Percentiles rank a stretch among this genome's conserved stretches.
Conservation (phyloP, 495 filamentous ascomycete genomes). For the Trichoderma erinaceum region DNA sequence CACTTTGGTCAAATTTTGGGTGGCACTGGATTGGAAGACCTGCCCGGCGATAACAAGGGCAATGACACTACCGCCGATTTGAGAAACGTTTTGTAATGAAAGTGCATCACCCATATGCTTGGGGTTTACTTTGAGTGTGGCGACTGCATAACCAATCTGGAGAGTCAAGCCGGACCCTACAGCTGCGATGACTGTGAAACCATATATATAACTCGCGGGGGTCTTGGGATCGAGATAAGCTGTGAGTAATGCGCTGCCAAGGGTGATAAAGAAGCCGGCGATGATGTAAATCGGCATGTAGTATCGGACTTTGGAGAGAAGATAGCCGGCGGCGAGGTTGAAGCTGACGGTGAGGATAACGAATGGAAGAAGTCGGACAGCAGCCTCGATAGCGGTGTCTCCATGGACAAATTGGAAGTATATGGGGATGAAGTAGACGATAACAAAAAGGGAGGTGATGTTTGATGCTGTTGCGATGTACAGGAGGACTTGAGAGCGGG, state of each 20-base stretch:
- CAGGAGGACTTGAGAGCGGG: conserved; percentile 40
- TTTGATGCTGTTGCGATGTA: conserved; percentile 35
- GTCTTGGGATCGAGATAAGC: conserved; percentile 34
- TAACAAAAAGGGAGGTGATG: conserved; percentile 32
- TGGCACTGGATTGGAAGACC: conserved; percentile 47
- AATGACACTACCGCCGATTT: conserved; percentile 48
- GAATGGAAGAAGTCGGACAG: conserved; percentile 54
- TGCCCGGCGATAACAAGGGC: conserved; percentile 51
- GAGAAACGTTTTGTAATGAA: conserved; percentile 50
- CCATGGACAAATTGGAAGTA: conserved; percentile 55
- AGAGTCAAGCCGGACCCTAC: conserved; percentile 48
- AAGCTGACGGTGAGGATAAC: conserved; percentile 44
- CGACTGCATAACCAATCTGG: conserved; percentile 50
- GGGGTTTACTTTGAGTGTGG: conserved; percentile 40
- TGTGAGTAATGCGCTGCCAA: conserved; percentile 48
- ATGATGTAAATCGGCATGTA: conserved; percentile 57
- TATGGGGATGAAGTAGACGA: conserved; percentile 46
- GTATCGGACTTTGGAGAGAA: conserved; percentile 46
- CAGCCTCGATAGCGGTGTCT: conserved; percentile 45
- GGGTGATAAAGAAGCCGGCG: conserved; percentile 40
- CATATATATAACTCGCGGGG: conserved; percentile 42
- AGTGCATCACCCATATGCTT: conserved; percentile 38
- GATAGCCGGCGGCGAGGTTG: conserved; percentile 42
- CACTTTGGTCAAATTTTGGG: conserved; percentile 27
- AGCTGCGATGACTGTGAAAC: conserved; percentile 47